Evolutionary conservation across 2,329 filamentous ascomycete species (phyloP).

Genomic region (Xylariaceae sp.): DNA sequence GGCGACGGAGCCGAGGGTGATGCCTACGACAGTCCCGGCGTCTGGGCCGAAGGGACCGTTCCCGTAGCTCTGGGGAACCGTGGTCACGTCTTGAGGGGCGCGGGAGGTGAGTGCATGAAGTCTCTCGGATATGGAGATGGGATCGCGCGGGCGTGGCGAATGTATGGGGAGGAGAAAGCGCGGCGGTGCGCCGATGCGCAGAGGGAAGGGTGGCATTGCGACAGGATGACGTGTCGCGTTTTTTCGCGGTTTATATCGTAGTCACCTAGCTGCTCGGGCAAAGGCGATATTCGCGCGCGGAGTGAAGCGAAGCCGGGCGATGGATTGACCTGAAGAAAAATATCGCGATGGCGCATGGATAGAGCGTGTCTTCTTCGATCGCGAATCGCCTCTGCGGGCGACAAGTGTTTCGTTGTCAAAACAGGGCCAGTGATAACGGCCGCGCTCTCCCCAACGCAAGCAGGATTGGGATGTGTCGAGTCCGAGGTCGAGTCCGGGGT

Average conservation of each 20-base stretch:
- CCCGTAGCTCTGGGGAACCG: constrained; percentile 48
- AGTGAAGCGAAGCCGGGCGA: background rate
- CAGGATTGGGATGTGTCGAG: too few species aligned
- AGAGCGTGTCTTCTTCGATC: too few species aligned
- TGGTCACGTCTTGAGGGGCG: constrained; percentile 39
- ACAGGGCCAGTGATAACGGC: too few species aligned
- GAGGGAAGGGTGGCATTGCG: constrained; percentile 32
- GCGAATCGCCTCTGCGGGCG: too few species aligned
- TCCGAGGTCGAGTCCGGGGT: too few species aligned
- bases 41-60: constrained; percentile 49
- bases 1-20: constrained; percentile 51
- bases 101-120: constrained; percentile 24
- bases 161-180: constrained; percentile 22
- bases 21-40: constrained; percentile 45
- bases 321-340: too few species aligned
- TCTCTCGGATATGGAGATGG: constrained; percentile 16
- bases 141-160: constrained; percentile 18
- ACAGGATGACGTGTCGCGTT: constrained; percentile 6
- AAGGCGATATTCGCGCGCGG: background rate
- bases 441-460: too few species aligned
- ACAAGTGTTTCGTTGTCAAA: too few species aligned
- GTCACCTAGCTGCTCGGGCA: background rate
- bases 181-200: constrained; percentile 23
- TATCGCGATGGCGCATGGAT: too few species aligned
- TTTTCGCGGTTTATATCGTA: constrained; percentile 12